A percentile compares a stretch with the other conserved stretches of the same genome.
Conservation (phyloP, 1,284 basidiomycete genomes). For the Neolentinus lepideus region DNA sequence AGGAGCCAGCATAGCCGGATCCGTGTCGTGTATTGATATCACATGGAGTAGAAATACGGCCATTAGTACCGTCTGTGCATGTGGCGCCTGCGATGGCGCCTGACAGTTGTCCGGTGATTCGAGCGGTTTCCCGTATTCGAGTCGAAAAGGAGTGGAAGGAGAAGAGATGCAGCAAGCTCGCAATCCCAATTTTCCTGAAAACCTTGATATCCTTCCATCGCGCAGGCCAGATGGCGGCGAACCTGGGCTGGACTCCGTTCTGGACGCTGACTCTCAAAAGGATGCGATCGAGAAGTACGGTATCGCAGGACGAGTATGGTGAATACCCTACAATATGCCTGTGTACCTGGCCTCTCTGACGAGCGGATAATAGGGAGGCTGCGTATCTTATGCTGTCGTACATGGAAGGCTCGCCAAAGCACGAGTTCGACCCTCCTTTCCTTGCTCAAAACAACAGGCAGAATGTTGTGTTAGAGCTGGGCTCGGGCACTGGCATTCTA, state of each 20-base stretch:
- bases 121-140: no score
- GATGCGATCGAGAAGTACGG: conserved; percentile 61
- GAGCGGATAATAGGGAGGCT: conserved; percentile 52
- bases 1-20: background rate
- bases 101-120: no score
- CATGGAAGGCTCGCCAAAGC: conserved; percentile 29
- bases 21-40: background rate
- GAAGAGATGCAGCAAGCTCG: background rate
- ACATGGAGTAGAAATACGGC: background rate
- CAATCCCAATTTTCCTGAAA: conserved; percentile 26
- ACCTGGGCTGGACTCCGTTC: conserved; percentile 15
- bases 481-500: conserved; percentile 65
- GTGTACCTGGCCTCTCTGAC: conserved; percentile 1
- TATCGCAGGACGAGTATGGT: conserved; percentile 75
- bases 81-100: background rate
- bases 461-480: conserved; percentile 52
- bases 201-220: conserved; percentile 20
- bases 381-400: conserved; percentile 57
- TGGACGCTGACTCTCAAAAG: conserved; percentile 42
- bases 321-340: conserved; percentile 15
- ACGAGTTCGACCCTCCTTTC: conserved; percentile 58
- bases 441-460: background rate
- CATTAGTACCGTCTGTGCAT: background rate
- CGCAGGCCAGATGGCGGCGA: background rate
- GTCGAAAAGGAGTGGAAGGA: background rate